Percentiles rank a stretch among this genome's conserved stretches.
These are phyloP conservation scores for Tolypocladium album DNA, from an alignment of 2,329 filamentous ascomycete species.

Conservation along the genomic window DNA sequence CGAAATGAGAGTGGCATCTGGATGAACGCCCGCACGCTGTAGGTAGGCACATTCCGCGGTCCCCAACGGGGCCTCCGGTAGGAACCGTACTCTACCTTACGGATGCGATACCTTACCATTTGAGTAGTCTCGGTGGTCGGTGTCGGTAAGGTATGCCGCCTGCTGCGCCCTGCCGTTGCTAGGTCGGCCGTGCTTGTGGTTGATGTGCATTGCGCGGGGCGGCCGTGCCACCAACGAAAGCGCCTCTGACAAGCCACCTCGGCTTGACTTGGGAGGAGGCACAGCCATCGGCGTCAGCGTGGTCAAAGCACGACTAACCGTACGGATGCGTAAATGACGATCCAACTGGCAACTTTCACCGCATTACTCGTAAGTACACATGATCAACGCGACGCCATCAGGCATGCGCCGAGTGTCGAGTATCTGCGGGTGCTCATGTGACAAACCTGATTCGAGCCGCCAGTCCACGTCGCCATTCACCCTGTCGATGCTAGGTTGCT, in stretches of 20 bases:
- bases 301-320: neutral
- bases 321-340: neutral
- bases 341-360: neutral
- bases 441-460: neutral
- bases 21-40: neutral
- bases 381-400: neutral
- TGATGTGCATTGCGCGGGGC: neutral
- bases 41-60: neutral
- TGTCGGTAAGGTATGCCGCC: neutral
- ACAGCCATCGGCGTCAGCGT: neutral
- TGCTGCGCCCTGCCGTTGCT: neutral
- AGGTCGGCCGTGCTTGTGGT: neutral
- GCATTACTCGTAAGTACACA: neutral
- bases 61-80: neutral
- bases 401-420: neutral
- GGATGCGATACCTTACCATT: too few relatives aligned
- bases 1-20: neutral
- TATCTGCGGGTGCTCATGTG: neutral
- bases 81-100: too few relatives aligned
- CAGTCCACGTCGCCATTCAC: neutral
- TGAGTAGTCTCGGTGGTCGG: too few relatives aligned
- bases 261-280: neutral
- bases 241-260: neutral
- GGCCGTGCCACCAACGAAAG: neutral
- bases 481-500: neutral